Evolutionary conservation across 179 eudicot genomes (phyloP).

Genomic region (Patellifolia procumbens): DNA sequence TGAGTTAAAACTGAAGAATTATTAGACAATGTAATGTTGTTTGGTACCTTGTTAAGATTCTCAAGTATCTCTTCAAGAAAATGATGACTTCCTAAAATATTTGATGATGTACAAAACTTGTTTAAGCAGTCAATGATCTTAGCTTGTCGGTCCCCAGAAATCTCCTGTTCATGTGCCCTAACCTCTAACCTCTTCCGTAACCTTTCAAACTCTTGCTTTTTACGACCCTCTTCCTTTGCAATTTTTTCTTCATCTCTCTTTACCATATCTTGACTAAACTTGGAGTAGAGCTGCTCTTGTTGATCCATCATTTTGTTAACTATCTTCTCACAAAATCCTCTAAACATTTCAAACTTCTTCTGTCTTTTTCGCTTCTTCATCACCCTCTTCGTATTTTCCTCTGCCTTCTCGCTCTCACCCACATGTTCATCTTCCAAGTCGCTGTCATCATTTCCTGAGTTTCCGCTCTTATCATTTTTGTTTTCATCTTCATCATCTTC

Average conservation of each 20-base stretch:
- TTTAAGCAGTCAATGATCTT: conserved; percentile 60
- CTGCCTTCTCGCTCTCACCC: conserved; percentile 36
- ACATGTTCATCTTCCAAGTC: conserved; percentile 29
- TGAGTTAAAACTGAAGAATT: conserved; percentile 33
- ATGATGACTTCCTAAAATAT: conserved; percentile 14
- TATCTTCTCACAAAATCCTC: conserved; percentile 63
- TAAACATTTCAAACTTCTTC: too few relatives aligned
- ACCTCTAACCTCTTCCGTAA: conserved; percentile 51
- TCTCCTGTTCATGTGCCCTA: too few relatives aligned
- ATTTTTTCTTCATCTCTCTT: conserved; percentile 67
- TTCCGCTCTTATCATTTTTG: conserved; percentile 9
- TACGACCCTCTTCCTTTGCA: conserved; percentile 77
- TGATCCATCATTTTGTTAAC: conserved; percentile 70
- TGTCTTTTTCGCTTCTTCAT: too few relatives aligned
- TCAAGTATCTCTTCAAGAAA: conserved; percentile 28
- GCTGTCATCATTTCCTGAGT: too few relatives aligned
- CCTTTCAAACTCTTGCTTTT: conserved; percentile 62
- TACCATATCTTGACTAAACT: conserved; percentile 67
- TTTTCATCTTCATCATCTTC: conserved; percentile 5
- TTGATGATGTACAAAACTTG: conserved; percentile 45
- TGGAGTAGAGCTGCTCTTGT: conserved; percentile 74
- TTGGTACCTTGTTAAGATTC: conserved; percentile 34
- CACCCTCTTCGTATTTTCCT: too few relatives aligned
- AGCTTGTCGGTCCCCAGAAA: conserved; percentile 61
- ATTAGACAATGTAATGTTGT: conserved; percentile 25